These are phyloP conservation scores for Tylopilus vinaceipallidus DNA, from an alignment of 768 basidiomycete species.

Conservation along the genomic window DNA sequence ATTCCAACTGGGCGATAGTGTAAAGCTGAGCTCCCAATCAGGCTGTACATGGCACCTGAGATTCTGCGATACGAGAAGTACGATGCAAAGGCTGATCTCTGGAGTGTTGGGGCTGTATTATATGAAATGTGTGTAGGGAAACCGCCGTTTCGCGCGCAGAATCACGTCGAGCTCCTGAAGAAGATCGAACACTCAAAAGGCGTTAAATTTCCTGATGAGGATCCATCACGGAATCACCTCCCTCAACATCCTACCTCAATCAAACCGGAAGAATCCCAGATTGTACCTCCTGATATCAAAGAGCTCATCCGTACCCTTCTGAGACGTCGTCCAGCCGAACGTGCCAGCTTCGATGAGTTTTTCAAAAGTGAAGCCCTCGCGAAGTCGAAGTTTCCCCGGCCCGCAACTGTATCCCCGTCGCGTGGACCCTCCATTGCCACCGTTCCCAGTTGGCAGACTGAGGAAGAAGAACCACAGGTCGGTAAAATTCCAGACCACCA, in stretches of 20 bases:
- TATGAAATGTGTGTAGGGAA: slow-evolving; percentile 94
- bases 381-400: slow-evolving; percentile 74
- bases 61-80: slow-evolving; percentile 97
- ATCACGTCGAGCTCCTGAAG: slow-evolving; percentile 93
- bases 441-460: slow-evolving; percentile 19
- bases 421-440: slow-evolving; percentile 11
- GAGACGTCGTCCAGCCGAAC: slow-evolving; percentile 78
- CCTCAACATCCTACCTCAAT: slow-evolving; percentile 16
- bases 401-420: slow-evolving; percentile 23
- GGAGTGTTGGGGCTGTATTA: slow-evolving; percentile 96
- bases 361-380: slow-evolving; percentile 78
- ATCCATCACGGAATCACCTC: slow-evolving; percentile 43
- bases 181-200: slow-evolving; percentile 91
- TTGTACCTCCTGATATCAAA: slow-evolving; percentile 83
- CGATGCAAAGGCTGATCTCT: slow-evolving; percentile 95
- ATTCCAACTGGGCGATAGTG: not conserved
- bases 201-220: slow-evolving; percentile 93
- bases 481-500: slow-evolving; percentile 69
- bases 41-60: slow-evolving; percentile 98
- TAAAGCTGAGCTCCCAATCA: slow-evolving; percentile 27
- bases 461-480: slow-evolving; percentile 33
- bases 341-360: slow-evolving; percentile 90
- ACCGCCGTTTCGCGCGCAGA: slow-evolving; percentile 93
- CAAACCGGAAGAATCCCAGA: slow-evolving; percentile 47
- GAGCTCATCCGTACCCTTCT: slow-evolving; percentile 80